Evolutionary conservation across 2,329 filamentous ascomycete genomes (phyloP).

Genomic region (Venturia effusa): DNA sequence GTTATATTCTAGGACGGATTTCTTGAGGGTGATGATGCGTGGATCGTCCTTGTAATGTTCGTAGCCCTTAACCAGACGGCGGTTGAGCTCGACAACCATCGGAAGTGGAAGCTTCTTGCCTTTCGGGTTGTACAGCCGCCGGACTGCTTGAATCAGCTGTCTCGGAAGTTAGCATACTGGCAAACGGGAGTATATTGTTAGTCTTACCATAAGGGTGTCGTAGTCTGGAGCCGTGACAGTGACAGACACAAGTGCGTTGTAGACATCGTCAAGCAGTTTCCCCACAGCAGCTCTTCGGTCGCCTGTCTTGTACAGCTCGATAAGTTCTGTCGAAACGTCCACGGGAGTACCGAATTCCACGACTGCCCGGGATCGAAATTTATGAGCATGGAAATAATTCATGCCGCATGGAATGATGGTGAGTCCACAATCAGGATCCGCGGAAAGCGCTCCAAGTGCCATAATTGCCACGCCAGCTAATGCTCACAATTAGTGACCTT

Average conservation of each 20-base stretch:
- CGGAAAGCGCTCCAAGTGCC: slow-evolving; percentile 81
- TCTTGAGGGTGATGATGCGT: slow-evolving; percentile 64
- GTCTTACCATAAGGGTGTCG: slow-evolving; percentile 72
- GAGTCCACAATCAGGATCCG: slow-evolving; percentile 74
- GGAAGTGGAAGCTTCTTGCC: slow-evolving; percentile 88
- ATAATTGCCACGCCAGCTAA: slow-evolving; percentile 90
- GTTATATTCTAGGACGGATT: slow-evolving; percentile 76
- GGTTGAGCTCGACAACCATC: slow-evolving; percentile 87
- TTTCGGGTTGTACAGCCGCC: slow-evolving; percentile 86
- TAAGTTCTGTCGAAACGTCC: slow-evolving; percentile 70
- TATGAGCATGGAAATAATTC: slow-evolving; percentile 99
- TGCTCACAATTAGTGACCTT: slow-evolving; percentile 14
- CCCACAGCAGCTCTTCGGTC: slow-evolving; percentile 76
- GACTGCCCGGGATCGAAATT: slow-evolving; percentile 91
- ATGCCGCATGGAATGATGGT: slow-evolving; percentile 96
- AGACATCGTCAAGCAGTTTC: slow-evolving; percentile 73
- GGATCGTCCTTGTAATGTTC: slow-evolving; percentile 85
- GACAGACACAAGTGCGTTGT: slow-evolving; percentile 73
- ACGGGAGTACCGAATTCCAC: slow-evolving; percentile 90
- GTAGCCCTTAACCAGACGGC: slow-evolving; percentile 82
- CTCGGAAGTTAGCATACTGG: slow-evolving; percentile 20
- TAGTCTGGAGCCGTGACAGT: slow-evolving; percentile 91
- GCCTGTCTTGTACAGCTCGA: slow-evolving; percentile 74
- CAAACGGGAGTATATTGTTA: slow-evolving; percentile 14
- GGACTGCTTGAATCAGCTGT: slow-evolving; percentile 79